Conservation (phyloP, 2,329 filamentous ascomycete species). For the Microascus cirrosus region DNA sequence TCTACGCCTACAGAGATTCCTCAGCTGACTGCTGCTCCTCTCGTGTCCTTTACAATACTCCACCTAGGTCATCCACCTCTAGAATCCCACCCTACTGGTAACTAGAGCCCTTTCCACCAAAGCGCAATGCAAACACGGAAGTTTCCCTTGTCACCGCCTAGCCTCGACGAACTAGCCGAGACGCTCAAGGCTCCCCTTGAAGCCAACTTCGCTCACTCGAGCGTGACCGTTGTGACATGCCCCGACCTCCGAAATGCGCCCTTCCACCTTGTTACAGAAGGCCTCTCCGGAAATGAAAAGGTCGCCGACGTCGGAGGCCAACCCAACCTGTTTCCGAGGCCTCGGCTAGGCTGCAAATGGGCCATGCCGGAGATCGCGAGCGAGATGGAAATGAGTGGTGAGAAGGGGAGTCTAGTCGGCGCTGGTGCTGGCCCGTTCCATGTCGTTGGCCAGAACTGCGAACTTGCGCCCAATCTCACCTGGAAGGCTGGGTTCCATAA, state of each 20-base stretch:
- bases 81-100: too few species aligned
- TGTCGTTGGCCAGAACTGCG: slow-evolving; percentile 26
- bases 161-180: slow-evolving; percentile 13
- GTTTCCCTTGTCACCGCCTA: neutral
- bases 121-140: too few species aligned
- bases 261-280: slow-evolving; percentile 23
- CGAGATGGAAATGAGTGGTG: slow-evolving; percentile 21
- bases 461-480: slow-evolving; percentile 26
- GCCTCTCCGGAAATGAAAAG: slow-evolving; percentile 24
- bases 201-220: slow-evolving; percentile 12
- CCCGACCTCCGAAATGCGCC: slow-evolving; percentile 24
- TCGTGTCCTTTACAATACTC: too few species aligned
- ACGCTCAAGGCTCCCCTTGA: slow-evolving; percentile 10
- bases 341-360: slow-evolving; percentile 21
- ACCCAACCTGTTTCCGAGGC: slow-evolving; percentile 24
- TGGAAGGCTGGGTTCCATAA: slow-evolving; percentile 14
- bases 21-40: too few species aligned
- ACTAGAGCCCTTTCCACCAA: too few species aligned
- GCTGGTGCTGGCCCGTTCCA: slow-evolving; percentile 31
- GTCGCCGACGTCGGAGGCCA: slow-evolving; percentile 33
- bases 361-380: slow-evolving; percentile 17
- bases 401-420: slow-evolving; percentile 22
- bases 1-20: too few species aligned
- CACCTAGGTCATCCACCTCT: too few species aligned
- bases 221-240: slow-evolving; percentile 15